Evolutionary conservation across 371 early-diverging fungal genomes (phyloP).

Genomic region (Thermomucor indicae-seudaticae): DNA sequence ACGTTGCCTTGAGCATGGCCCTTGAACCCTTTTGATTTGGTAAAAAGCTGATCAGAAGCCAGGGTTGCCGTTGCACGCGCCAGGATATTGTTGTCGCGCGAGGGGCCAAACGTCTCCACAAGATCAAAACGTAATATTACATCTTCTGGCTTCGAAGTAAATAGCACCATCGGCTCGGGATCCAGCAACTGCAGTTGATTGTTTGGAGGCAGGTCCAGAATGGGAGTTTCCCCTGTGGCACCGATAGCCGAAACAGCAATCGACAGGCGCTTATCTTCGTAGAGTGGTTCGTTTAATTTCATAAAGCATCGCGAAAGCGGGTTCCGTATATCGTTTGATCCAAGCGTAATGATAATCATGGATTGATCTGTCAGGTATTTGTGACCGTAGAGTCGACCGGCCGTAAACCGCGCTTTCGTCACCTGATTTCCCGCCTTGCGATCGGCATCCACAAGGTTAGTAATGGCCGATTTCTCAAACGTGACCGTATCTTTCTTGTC

Average conservation of each 20-base stretch:
- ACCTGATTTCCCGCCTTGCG: background rate
- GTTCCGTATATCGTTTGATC: constrained; percentile 63
- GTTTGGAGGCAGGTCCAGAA: constrained; percentile 56
- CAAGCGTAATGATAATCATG: constrained; percentile 65
- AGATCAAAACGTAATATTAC: constrained; percentile 61
- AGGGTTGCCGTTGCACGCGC: constrained; percentile 60
- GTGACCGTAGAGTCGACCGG: constrained; percentile 61
- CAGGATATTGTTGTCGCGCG: constrained; percentile 34
- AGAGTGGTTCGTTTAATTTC: constrained; percentile 13
- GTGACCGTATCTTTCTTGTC: constrained; percentile 3
- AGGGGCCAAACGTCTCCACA: constrained; percentile 58
- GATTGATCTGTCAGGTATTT: constrained; percentile 60
- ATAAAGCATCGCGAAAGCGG: constrained; percentile 25
- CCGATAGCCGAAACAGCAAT: constrained; percentile 58
- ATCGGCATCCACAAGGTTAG: background rate
- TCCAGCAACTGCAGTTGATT: constrained; percentile 21
- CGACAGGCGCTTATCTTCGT: constrained; percentile 46
- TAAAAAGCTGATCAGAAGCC: constrained; percentile 42
- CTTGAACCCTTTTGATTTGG: constrained; percentile 36
- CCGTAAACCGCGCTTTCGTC: constrained; percentile 21
- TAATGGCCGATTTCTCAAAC: background rate
- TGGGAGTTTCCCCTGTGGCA: constrained; percentile 58
- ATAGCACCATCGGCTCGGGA: constrained; percentile 62
- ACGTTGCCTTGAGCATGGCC: constrained; percentile 28
- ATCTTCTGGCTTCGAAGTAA: constrained; percentile 47